Conservation (phyloP, 108 stramenopile genomes). For the Nitzschia inconspicua region DNA sequence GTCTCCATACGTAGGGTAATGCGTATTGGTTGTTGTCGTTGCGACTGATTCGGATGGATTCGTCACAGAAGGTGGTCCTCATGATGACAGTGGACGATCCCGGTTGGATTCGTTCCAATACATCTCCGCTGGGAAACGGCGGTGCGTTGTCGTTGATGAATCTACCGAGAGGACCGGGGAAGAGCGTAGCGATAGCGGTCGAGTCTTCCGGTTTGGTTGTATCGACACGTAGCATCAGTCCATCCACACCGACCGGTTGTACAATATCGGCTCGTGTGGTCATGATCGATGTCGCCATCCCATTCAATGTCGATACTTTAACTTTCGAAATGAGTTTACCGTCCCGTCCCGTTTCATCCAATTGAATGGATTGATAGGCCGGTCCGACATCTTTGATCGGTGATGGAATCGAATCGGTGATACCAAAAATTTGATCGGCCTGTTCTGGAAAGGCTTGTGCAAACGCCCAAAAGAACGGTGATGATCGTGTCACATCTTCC, state of each 20-base stretch:
- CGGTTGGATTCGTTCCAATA: slow-evolving; percentile 56
- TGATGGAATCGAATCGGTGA: slow-evolving; percentile 78
- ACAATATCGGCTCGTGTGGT: slow-evolving; percentile 64
- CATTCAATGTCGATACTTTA: slow-evolving; percentile 79
- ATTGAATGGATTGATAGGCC: slow-evolving; percentile 70
- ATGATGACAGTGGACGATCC: slow-evolving; percentile 74
- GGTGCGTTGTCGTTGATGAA: slow-evolving; percentile 53
- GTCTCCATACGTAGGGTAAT: slow-evolving; percentile 71
- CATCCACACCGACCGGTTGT: slow-evolving; percentile 56
- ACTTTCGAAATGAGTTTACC: slow-evolving; percentile 73
- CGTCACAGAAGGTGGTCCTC: slow-evolving; percentile 76
- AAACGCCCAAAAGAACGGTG: slow-evolving; percentile 90
- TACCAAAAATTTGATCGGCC: slow-evolving; percentile 75
- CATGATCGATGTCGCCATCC: slow-evolving; percentile 87
- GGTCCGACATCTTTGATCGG: slow-evolving; percentile 84
- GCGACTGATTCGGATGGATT: slow-evolving; percentile 61
- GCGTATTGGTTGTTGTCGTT: slow-evolving; percentile 53
- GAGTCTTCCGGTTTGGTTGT: slow-evolving; percentile 81
- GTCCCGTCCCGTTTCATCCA: slow-evolving; percentile 35
- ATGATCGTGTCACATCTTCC: slow-evolving; percentile 74
- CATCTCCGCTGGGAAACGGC: slow-evolving; percentile 77
- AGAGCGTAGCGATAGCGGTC: slow-evolving; percentile 42
- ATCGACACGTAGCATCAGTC: slow-evolving; percentile 56
- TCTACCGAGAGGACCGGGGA: slow-evolving; percentile 63
- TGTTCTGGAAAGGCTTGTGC: slow-evolving; percentile 73